phyloP scores from a whole-genome alignment of 257 asterid genomes.

The Sherardia arvensis region DNA sequence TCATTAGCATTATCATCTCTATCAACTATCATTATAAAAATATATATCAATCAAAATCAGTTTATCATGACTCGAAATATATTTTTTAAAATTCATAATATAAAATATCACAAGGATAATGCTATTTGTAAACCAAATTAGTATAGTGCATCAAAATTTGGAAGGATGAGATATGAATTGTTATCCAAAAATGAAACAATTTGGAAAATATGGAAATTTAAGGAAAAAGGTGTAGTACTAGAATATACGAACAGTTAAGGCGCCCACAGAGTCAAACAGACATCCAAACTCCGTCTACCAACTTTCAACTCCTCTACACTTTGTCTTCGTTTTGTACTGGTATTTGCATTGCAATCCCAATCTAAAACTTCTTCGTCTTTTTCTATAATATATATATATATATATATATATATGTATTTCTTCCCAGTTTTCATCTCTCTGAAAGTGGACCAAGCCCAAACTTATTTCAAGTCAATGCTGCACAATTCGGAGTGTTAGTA shows the following conservation, averaged over 20 bases:
- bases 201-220: too few relatives aligned
- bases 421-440: neutral
- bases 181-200: too few relatives aligned
- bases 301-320: neutral
- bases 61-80: too few relatives aligned
- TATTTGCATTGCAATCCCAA: neutral
- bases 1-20: too few relatives aligned
- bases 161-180: too few relatives aligned
- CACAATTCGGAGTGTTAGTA: slow-evolving; percentile 1
- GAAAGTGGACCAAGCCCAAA: neutral
- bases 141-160: too few relatives aligned
- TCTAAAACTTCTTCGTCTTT: neutral
- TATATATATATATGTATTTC: neutral
- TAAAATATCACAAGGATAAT: too few relatives aligned
- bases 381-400: too few relatives aligned
- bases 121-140: too few relatives aligned
- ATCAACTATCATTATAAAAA: too few relatives aligned
- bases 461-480: neutral
- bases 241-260: neutral
- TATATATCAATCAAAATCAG: too few relatives aligned
- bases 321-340: neutral
- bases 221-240: neutral
- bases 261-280: slow-evolving; percentile 4
- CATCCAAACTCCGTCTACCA: neutral
- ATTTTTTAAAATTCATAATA: too few relatives aligned